Evolutionary conservation across 2,329 filamentous ascomycete species (phyloP), one percentile per base, ranked within the genome.

Genomic region (Alternaria conjuncta): DNA sequence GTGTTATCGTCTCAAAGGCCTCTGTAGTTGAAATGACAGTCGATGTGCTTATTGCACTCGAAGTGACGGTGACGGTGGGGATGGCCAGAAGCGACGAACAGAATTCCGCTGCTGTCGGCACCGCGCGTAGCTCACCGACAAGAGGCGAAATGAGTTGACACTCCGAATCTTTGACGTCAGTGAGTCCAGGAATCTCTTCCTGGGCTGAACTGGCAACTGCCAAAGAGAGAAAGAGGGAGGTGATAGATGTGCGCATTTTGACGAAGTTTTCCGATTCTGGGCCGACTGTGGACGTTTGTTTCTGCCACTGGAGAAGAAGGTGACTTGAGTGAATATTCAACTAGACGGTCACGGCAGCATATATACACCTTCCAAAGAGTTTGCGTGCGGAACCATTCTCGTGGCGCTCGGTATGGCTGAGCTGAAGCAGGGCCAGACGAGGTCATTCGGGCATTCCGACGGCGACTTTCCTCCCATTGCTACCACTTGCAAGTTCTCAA

Each of bases 141-240:
- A 55, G 15, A 6, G 43, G 36, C 6, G 41, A 26, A 15, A 46
- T 10, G 12, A 54, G 15, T 20, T 55, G n/a, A 7, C 49, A 59
- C 41, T n/a, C 28, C 13, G 28, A 23, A 5, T 23, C 28, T 36
- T 36, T 36, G 8, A 15, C 0, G 8, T 36, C 28, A n/a, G 18
- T 32, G 11, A 51, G 20, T 21, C 28, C 20, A 1, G 28, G 57
- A 13, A 44, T 5, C 2, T 59, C 47, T 26, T 46, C 41, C 4
- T 28, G 50, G 5, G 41, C 57, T 5, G 49, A 55, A 26, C 47
- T 54, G 21, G 57, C 41, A 45, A 28, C 12, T 18, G 41, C 49
- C 26, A 55, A 30, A 46, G 57, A 54, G 10, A 59, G 30, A 30
- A 59, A 15, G 47, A 59, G 57, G 4, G 57, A 32, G 20, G 49